Evolutionary conservation across 2,329 filamentous ascomycete species (phyloP).

Genomic region (Pestalotiopsis sp.): DNA sequence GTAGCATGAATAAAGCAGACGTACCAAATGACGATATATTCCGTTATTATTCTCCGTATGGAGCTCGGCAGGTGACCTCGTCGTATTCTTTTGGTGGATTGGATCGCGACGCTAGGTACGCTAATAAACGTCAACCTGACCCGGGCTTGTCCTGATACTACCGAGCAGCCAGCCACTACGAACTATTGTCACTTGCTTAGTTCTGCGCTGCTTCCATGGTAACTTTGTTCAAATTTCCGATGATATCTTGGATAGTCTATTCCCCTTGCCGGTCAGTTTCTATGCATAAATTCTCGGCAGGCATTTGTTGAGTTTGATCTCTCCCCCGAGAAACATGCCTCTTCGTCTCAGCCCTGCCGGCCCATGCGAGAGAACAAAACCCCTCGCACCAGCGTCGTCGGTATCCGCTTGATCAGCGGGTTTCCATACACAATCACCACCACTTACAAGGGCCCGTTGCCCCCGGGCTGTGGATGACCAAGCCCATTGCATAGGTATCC

Average conservation of each 20-base stretch:
- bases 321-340: neutral
- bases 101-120: too few species aligned
- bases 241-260: neutral
- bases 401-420: neutral
- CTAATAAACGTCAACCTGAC: too few species aligned
- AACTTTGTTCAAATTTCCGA: neutral
- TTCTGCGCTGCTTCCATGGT: neutral
- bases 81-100: too few species aligned
- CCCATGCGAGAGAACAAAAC: neutral
- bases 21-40: too few species aligned
- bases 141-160: too few species aligned
- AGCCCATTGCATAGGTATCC: neutral
- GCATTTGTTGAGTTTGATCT: neutral
- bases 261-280: neutral
- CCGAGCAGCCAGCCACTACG: too few species aligned
- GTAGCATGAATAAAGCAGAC: too few species aligned
- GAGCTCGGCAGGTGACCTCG: too few species aligned
- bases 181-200: neutral
- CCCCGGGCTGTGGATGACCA: neutral
- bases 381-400: neutral
- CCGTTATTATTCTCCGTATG: too few species aligned
- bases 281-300: neutral
- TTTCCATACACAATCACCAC: neutral
- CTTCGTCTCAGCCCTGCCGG: constrained; percentile 7
- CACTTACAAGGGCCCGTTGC: neutral